Conservation (phyloP, 306 rosid species). For the Vachellia collinsii region DNA sequence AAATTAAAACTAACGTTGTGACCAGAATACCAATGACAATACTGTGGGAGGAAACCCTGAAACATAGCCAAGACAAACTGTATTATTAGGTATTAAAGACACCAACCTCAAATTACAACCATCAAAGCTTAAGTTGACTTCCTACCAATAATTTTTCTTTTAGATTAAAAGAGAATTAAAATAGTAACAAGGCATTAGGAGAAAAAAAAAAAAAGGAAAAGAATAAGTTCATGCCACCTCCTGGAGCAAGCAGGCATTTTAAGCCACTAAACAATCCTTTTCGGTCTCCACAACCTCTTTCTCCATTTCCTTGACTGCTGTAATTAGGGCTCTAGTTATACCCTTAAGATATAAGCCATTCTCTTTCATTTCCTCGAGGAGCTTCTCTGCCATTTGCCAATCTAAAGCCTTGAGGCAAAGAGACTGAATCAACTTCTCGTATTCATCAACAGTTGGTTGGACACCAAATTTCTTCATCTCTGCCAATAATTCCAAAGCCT, state of each 20-base stretch:
- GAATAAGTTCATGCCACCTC: constrained; percentile 9
- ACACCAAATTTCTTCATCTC: constrained; percentile 85
- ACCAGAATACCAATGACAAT: not conserved
- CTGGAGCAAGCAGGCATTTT: not conserved
- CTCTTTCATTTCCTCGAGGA: constrained; percentile 76
- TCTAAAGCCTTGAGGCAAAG: constrained; percentile 81
- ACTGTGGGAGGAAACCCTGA: constrained; percentile 9
- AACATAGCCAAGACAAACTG: constrained; percentile 8
- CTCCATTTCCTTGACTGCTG: constrained; percentile 81
- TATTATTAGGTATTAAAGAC: constrained; percentile 10
- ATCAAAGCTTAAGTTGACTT: constrained; percentile 19
- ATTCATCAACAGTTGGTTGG: constrained; percentile 60
- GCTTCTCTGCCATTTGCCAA: constrained; percentile 78
- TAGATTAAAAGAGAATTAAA: constrained; percentile 3
- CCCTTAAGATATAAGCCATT: constrained; percentile 73
- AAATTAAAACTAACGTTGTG: not conserved
- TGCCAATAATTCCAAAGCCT: constrained; percentile 63
- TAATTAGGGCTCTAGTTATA: constrained; percentile 66
- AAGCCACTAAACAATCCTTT: constrained; percentile 28
- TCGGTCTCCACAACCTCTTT: constrained; percentile 50
- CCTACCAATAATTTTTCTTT: constrained; percentile 27
- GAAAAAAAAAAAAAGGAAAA: constrained; percentile 21
- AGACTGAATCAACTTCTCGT: constrained; percentile 81
- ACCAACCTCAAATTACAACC: constrained; percentile 15
- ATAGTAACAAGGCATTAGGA: constrained; percentile 3